Percentiles rank a stretch among this genome's conserved stretches.
Evolutionary conservation across 2,329 filamentous ascomycete genomes (phyloP).

Genomic region (Byssothecium circinans): DNA sequence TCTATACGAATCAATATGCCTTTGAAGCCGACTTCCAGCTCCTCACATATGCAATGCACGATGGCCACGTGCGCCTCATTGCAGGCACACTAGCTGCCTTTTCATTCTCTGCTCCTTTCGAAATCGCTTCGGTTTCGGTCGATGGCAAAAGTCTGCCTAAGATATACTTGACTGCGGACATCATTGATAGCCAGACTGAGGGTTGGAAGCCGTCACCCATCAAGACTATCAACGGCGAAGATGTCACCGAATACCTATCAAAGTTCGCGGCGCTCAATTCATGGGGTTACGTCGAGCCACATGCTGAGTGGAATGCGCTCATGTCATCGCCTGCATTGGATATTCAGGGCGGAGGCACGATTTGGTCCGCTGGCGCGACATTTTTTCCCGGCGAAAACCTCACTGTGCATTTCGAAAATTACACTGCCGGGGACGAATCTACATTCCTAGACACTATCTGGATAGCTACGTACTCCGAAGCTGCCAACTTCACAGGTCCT

Average conservation of each 20-base stretch:
- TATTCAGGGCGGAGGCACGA: not conserved
- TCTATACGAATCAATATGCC: constrained; percentile 43
- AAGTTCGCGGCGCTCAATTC: constrained; percentile 33
- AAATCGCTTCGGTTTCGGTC: constrained; percentile 25
- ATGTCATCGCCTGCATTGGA: constrained; percentile 13
- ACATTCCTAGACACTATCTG: constrained; percentile 23
- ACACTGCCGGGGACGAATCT: constrained; percentile 7
- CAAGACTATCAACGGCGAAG: constrained; percentile 28
- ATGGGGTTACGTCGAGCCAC: constrained; percentile 41
- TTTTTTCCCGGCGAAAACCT: constrained; percentile 41
- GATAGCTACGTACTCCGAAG: constrained; percentile 26
- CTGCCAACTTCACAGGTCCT: constrained; percentile 22
- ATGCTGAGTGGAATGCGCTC: constrained; percentile 49
- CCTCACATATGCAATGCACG: constrained; percentile 33
- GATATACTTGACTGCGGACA: constrained; percentile 38
- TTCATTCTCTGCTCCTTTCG: constrained; percentile 25
- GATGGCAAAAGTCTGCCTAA: constrained; percentile 30
- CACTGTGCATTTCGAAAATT: constrained; percentile 26
- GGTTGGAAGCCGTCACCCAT: constrained; percentile 27
- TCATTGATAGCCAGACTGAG: constrained; percentile 23
- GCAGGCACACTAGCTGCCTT: constrained; percentile 33
- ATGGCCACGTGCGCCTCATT: constrained; percentile 33
- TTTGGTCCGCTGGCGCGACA: constrained; percentile 11
- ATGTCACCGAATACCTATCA: constrained; percentile 26
- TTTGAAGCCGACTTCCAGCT: constrained; percentile 43